phyloP scores from a whole-genome alignment of 495 filamentous ascomycete genomes.

The Cladorrhinum samala region DNA sequence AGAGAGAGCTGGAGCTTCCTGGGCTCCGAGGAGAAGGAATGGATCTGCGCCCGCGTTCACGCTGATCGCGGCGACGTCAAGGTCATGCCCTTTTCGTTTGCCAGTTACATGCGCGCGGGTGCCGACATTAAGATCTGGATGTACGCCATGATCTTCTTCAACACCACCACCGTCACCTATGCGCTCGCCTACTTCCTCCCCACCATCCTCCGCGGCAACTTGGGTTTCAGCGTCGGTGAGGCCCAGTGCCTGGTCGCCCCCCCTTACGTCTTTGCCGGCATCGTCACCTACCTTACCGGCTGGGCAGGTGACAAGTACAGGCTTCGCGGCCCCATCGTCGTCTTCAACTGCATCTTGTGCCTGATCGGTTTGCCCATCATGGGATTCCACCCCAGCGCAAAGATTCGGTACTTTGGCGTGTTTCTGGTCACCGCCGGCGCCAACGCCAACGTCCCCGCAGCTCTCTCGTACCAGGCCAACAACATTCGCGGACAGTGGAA shows the following conservation, averaged over 20 bases:
- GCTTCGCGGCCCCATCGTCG: constrained; percentile 51
- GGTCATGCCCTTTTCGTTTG: constrained; percentile 43
- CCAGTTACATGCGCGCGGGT: constrained; percentile 43
- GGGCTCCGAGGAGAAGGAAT: constrained; percentile 43
- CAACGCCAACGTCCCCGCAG: constrained; percentile 55
- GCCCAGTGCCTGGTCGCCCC: constrained; percentile 60
- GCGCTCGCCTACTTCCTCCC: constrained; percentile 64
- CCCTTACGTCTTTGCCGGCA: constrained; percentile 53
- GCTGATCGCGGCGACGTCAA: constrained; percentile 52
- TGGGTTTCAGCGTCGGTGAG: constrained; percentile 51
- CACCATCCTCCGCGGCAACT: constrained; percentile 51
- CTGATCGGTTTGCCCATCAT: constrained; percentile 47
- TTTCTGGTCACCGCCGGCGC: constrained; percentile 55
- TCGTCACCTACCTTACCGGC: constrained; percentile 51
- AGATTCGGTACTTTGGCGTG: constrained; percentile 56
- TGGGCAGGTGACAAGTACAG: constrained; percentile 53
- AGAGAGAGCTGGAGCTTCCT: constrained; percentile 49
- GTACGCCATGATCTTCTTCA: constrained; percentile 55
- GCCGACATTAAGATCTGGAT: constrained; percentile 57
- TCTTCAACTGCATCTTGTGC: constrained; percentile 45
- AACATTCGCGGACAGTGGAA: constrained; percentile 67
- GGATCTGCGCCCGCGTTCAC: constrained; percentile 53
- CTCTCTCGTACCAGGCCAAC: constrained; percentile 61
- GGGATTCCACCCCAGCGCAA: constrained; percentile 44
- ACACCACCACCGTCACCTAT: constrained; percentile 54